Evolutionary conservation across 2,329 filamentous ascomycete species (phyloP).

Genomic region (Domatiomyces globalis): DNA sequence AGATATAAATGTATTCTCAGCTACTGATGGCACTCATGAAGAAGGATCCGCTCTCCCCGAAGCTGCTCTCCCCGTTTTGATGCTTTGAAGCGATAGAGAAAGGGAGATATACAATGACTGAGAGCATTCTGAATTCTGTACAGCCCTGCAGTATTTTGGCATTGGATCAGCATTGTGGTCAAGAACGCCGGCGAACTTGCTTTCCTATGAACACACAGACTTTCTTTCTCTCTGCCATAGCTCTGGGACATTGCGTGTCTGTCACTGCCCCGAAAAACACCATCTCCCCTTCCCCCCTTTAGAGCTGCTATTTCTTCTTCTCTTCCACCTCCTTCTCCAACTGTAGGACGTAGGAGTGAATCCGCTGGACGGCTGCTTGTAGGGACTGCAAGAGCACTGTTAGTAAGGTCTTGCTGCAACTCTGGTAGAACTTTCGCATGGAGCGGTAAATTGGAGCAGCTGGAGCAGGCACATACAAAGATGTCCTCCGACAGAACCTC

Average conservation of each 20-base stretch:
- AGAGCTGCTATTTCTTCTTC: slow-evolving; percentile 8
- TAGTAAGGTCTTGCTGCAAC: not conserved
- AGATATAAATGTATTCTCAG: no score
- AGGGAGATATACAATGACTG: not conserved
- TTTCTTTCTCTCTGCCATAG: not conserved
- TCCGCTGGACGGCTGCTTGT: slow-evolving; percentile 71
- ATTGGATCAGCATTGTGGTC: not conserved
- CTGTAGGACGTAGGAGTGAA: slow-evolving; percentile 68
- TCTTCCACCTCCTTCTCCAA: slow-evolving; percentile 67
- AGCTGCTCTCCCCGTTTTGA: not conserved
- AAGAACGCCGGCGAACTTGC: not conserved
- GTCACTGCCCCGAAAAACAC: not conserved
- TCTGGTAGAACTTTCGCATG: not conserved
- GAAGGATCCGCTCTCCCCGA: not conserved
- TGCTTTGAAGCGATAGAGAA: not conserved
- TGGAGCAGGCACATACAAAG: slow-evolving; percentile 52
- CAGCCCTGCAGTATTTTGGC: not conserved
- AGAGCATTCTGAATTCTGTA: not conserved
- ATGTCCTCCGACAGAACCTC: slow-evolving; percentile 91
- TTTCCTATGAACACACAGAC: not conserved
- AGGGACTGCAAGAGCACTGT: slow-evolving; percentile 46
- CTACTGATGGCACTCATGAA: not conserved
- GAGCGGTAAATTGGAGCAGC: not conserved
- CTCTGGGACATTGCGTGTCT: not conserved
- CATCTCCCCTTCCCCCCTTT: not conserved